phyloP scores from a whole-genome alignment of 345 rosid genomes.

The Rhodamnia rubescens region DNA sequence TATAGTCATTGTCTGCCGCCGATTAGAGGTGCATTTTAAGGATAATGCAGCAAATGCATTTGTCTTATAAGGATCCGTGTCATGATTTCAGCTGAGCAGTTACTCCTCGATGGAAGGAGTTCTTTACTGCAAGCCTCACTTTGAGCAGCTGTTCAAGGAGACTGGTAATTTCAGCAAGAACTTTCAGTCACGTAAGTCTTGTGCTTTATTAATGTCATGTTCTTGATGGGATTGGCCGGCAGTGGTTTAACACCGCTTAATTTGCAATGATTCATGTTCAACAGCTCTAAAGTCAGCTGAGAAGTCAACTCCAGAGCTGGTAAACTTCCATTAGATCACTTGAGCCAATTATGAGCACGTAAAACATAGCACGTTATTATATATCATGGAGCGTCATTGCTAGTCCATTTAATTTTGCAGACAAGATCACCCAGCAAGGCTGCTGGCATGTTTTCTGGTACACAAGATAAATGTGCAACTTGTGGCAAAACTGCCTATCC shows the following conservation, averaged over 20 bases:
- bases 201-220: neutral
- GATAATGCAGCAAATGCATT: neutral
- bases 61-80: neutral
- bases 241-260: neutral
- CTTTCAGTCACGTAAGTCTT: conserved; percentile 75
- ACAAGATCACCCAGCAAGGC: conserved; percentile 91
- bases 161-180: conserved; percentile 86
- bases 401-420: conserved; percentile 29
- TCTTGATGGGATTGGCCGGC: neutral
- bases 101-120: conserved; percentile 99
- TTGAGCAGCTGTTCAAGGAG: conserved; percentile 97
- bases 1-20: neutral
- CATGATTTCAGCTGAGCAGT: conserved; percentile 53
- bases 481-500: conserved; percentile 98
- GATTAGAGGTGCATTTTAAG: neutral
- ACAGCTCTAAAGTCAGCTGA: conserved; percentile 89
- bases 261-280: conserved; percentile 16
- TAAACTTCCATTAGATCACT: conserved; percentile 18
- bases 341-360: neutral
- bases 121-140: conserved; percentile 91
- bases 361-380: neutral
- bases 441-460: conserved; percentile 93
- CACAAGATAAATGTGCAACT: conserved; percentile 93
- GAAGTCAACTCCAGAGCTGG: conserved; percentile 82
- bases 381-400: neutral